Evolutionary conservation across 192 early-diverging fungal species (phyloP), one percentile per base, ranked within the genome.

Genomic region (Backusella australiensis): DNA sequence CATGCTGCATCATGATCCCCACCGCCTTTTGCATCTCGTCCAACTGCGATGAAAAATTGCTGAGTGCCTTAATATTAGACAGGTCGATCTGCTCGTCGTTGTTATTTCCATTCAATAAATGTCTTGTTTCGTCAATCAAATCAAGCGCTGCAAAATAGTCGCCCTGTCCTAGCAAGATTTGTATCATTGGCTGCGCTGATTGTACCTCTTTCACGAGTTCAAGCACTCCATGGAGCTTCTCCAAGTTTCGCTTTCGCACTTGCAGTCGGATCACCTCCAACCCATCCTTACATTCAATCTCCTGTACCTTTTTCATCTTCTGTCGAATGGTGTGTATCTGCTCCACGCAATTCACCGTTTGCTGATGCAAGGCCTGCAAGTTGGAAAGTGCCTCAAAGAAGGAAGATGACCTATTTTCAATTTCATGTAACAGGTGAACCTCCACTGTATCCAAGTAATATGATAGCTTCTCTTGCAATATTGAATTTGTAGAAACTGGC

Each of bases 331-430:
- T 86, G 70, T 95, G 85, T 36, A 99, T 99, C 75, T 99, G 91
- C 0, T 86, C 83, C 9, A 99, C 92, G 77, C 97, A 99, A 15
- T 91, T 86, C 56, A 94, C 84, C 0, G 96, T 99, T 77, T 99
- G 96, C 1, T 91, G 88, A 81, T 99, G 95, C 46, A 99, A 84
- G 14, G 92, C 93, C 82, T 99, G 94, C 42, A 99, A 86, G 72
- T 96, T 98, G 7, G 93, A 92, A 11, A 99, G 84, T 0, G 98
- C 97, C 35, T 93, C 91, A 80, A 99, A 99, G 77, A 99, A 99
- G 0, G 97, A 96, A 9, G 92, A 89, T n/a, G 96, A 97, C 29
- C 97, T 85, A 26, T 91, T 89, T 38, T 96, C 96, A 52, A 99
- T 99, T 79, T 99, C 98, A 59, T 91, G 92, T 23, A 97, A 91